phyloP scores from a whole-genome alignment of 2,329 filamentous ascomycete genomes.

The Zymoseptoria ardabiliae region DNA sequence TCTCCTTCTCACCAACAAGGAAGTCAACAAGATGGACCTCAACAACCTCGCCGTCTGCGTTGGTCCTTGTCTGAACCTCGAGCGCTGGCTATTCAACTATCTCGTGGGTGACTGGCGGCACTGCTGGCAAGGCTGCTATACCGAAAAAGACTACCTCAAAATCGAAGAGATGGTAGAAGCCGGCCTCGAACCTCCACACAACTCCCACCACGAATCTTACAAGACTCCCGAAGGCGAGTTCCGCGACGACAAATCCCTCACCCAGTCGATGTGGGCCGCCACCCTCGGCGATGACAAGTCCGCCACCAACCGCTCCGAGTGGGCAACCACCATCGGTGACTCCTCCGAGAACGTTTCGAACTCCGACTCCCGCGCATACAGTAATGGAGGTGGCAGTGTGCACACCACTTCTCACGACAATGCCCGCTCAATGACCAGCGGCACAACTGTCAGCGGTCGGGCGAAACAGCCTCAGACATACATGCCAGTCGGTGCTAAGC shows the following conservation, averaged over 20 bases:
- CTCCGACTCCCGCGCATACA: slow-evolving; percentile 14
- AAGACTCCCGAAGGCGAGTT: slow-evolving; percentile 3
- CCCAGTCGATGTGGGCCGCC: slow-evolving; percentile 10
- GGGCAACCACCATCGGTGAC: slow-evolving; percentile 11
- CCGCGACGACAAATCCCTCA: slow-evolving; percentile 12
- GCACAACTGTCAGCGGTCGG: slow-evolving; percentile 8
- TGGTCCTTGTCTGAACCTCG: slow-evolving; percentile 93
- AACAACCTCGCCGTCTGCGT: slow-evolving; percentile 95
- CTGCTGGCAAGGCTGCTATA: slow-evolving; percentile 95
- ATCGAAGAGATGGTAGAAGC: slow-evolving; percentile 21
- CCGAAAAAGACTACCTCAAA: slow-evolving; percentile 54
- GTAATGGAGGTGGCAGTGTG: slow-evolving; percentile 14
- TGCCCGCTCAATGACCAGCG: slow-evolving; percentile 7
- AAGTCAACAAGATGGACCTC: slow-evolving; percentile 98
- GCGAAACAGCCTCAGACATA: slow-evolving; percentile 14
- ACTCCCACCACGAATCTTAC: neutral
- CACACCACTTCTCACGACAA: slow-evolving; percentile 8
- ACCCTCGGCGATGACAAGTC: slow-evolving; percentile 8
- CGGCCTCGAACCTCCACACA: slow-evolving; percentile 12
- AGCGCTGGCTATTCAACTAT: slow-evolving; percentile 91
- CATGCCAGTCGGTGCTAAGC: slow-evolving; percentile 4
- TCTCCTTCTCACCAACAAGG: slow-evolving; percentile 79
- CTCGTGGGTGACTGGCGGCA: slow-evolving; percentile 91
- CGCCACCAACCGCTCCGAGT: slow-evolving; percentile 5
- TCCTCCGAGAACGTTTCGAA: slow-evolving; percentile 6